phyloP scores from a whole-genome alignment of 148 eudicot species.

The Polygonum maritimum region DNA sequence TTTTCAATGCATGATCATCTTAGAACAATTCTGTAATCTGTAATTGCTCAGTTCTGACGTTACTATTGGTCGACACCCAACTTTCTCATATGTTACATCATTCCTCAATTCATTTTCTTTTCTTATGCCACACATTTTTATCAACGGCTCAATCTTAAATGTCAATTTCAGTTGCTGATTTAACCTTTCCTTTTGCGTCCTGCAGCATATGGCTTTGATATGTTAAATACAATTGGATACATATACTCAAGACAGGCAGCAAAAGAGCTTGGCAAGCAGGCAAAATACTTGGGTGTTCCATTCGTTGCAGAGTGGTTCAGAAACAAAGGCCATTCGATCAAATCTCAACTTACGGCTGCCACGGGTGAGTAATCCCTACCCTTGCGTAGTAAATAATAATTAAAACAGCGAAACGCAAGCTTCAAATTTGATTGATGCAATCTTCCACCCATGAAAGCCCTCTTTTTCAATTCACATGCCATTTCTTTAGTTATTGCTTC shows the following conservation, averaged over 20 bases:
- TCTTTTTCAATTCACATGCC: neutral
- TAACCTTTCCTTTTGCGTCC: conserved; percentile 16
- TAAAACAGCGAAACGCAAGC: too few relatives aligned
- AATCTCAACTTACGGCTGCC: conserved; percentile 97
- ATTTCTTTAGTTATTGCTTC: neutral
- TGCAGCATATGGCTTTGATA: conserved; percentile 95
- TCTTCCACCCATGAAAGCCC: neutral
- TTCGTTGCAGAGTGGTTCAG: conserved; percentile 99
- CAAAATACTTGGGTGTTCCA: conserved; percentile 77
- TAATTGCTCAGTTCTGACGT: neutral
- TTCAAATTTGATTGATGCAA: neutral
- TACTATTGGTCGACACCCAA: neutral
- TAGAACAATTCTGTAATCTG: neutral
- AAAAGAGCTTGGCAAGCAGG: conserved; percentile 96
- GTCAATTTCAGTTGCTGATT: conserved; percentile 15
- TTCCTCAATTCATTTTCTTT: neutral
- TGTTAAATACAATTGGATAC: conserved; percentile 95
- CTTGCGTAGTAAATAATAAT: too few relatives aligned
- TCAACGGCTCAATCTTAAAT: neutral
- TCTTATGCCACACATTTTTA: neutral
- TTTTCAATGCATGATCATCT: neutral
- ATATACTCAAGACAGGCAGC: conserved; percentile 93
- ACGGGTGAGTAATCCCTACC: conserved; percentile 47
- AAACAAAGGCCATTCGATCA: conserved; percentile 92
- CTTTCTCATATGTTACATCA: neutral